Base-by-base conservation (phyloP, 176 grass and related monocot species). In the Aegilops tauschii region DNA sequence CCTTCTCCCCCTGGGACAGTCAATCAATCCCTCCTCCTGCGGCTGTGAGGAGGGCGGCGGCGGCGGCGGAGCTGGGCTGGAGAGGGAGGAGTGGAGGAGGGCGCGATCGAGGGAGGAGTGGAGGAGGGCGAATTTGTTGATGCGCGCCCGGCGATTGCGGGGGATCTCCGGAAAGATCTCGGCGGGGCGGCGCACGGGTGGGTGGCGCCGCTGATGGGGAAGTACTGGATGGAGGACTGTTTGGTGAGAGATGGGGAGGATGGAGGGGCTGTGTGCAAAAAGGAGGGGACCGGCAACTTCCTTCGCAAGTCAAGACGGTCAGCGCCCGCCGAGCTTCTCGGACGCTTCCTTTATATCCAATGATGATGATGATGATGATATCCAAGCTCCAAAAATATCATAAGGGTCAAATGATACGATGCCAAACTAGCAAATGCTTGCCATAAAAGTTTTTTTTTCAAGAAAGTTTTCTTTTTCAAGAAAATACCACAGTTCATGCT, bases 221-320 rank as follows among this genome's bases (percentile, higher is more conserved):
- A 7, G 6, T 44, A 7, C 2, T 52, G 14, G 49, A 16, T 14
- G 47, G 47, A 52, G 50, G 50, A 50, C 5, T 0, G 18, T 6
- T 72, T 12, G 21, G 69, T 12, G 5, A 72, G 69, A 44, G 2
- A 9, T 10, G 12, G 1, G 21, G 37, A n/a, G 10, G 1, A 12
- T 6, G 21, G 37, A 14, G 70, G 70, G n/a, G 70, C 5, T 73
- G 13, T 3, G 20, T 27, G 70, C 35, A n/a, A 73, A 44, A 45
- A 11, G 5, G 9, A 2, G 69, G 65, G 36, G 20, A 72, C 69
- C 23, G 5, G 69, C 70, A 73, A 73, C 70, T 73, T 73, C 71
- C 71, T 73, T 44, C 39, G 71, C 71, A 73, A 47, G 71, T 73
- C 71, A 73, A 73, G n/a, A 47, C 42, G 7, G 70, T 47, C 70